Evolutionary conservation across 495 filamentous ascomycete species (phyloP), one percentile per base, ranked within the genome.

Genomic region (Filosporella fistucella): DNA sequence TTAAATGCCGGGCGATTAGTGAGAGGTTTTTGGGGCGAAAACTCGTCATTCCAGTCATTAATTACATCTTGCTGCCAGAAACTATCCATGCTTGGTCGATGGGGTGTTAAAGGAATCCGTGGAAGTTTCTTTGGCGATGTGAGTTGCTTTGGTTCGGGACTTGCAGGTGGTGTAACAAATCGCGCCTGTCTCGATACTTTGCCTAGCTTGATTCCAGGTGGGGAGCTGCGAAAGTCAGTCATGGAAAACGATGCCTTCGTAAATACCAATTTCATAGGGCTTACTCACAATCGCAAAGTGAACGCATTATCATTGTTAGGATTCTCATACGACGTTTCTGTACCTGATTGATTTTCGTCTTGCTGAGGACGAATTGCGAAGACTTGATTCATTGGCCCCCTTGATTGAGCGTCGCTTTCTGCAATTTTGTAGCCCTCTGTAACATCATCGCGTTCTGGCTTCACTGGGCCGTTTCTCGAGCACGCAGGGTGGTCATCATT

Each of bases 31-130:
- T 69, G 67, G 0, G 85, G 82, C 6, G 87, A 86, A 63, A 90
- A 80, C 47, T 84, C 64, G 51, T 94, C 88, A 54, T 89, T 84
- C 89, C 88, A 95, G 45, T 79, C 77, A 63, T 91, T 86, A 51
- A 86, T 80, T 11, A 77, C 65, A 22, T 83, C 84, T 49, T 82
- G 77, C 45, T 72, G 76, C 91, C 91, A 96, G 64, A 95, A 95
- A 11, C 77, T 76, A 56, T 93, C 89, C 21, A 80, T 74, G 42
- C 74, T 85, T 34, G 82, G 82, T 35, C 81, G 77, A 58, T 86
- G 58, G 11, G 61, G 56, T 1, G 64, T 54, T 1, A 43, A 22
- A 21, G 64, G 65, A 26, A 67, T 56, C 23, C 38, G 35, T n/a
- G 52, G 50, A 2, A 51, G 18, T 30, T 60, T 65, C 35, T 55